These are phyloP conservation scores for Schizophyllum amplum DNA, from an alignment of 1,284 basidiomycete genomes.

Conservation along the genomic window DNA sequence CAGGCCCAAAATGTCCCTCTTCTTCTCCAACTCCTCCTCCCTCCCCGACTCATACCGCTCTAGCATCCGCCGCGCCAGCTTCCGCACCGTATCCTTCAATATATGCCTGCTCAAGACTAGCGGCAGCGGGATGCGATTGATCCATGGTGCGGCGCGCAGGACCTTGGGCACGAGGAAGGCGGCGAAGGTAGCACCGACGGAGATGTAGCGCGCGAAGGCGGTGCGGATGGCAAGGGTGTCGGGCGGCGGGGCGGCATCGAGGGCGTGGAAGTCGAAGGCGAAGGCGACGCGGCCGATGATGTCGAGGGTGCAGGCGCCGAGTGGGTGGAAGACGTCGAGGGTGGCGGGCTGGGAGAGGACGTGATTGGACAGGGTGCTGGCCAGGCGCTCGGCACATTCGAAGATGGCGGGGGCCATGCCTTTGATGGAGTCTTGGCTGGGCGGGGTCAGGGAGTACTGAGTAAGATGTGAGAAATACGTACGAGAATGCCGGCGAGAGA, in stretches of 20 bases:
- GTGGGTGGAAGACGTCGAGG: conserved; percentile 16
- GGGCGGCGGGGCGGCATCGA: conserved; percentile 10
- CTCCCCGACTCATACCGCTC: conserved; percentile 10
- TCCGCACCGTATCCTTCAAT: conserved; percentile 20
- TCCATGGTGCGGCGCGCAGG: conserved; percentile 23
- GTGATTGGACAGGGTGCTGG: conserved; percentile 16
- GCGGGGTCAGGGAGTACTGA: not conserved
- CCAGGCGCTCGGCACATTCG: conserved; percentile 20
- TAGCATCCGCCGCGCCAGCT: conserved; percentile 16
- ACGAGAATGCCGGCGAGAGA: conserved; percentile 26
- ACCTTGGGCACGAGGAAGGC: conserved; percentile 24
- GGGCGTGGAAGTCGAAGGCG: conserved; percentile 24
- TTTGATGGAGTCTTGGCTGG: conserved; percentile 19
- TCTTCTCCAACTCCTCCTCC: not conserved
- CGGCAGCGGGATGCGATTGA: conserved; percentile 21
- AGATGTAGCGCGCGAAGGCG: conserved; percentile 21
- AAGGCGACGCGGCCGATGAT: conserved; percentile 25
- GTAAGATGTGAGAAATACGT: conserved; percentile 4
- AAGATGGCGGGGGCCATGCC: conserved; percentile 22
- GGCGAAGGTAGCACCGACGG: conserved; percentile 15
- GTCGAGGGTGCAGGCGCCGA: conserved; percentile 21
- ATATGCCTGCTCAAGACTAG: conserved; percentile 23
- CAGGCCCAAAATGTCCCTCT: conserved; percentile 18
- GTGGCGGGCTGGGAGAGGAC: conserved; percentile 9
- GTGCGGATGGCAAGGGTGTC: conserved; percentile 22